Percentiles rank a stretch among this genome's conserved stretches.
Conservation (phyloP, 805 yeast species). For the Yamadazyma tumulicola region DNA sequence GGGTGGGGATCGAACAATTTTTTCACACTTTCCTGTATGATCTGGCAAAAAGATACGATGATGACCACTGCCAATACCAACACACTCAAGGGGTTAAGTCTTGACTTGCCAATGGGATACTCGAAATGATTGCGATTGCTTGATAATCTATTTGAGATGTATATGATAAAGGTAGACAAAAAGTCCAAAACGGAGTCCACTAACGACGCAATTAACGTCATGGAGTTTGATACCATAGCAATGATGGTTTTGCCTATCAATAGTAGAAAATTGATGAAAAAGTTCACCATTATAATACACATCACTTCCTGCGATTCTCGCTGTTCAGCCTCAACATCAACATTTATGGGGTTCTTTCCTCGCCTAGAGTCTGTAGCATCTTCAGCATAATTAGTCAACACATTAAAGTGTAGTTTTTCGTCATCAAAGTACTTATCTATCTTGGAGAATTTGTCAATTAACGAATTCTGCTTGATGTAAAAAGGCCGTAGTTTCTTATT, state of each 20-base stretch:
- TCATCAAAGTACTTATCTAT: conserved; percentile 68
- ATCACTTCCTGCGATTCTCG: conserved; percentile 43
- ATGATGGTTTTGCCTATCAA: conserved; percentile 60
- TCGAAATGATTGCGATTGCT: conserved; percentile 44
- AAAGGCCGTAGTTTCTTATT: conserved; percentile 32
- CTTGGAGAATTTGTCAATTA: conserved; percentile 53
- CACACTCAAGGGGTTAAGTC: conserved; percentile 77
- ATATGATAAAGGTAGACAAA: conserved; percentile 70
- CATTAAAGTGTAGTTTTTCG: conserved; percentile 57
- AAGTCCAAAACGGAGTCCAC: conserved; percentile 76
- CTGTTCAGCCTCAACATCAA: conserved; percentile 27
- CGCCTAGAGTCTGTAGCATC: conserved; percentile 12
- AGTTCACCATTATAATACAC: conserved; percentile 62
- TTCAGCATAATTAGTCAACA: conserved; percentile 53
- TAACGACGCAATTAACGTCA: conserved; percentile 74
- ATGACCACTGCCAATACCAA: conserved; percentile 69
- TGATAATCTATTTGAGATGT: conserved; percentile 52
- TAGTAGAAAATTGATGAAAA: conserved; percentile 55
- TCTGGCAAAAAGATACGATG: conserved; percentile 68
- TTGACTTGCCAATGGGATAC: conserved; percentile 69
- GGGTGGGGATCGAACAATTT: conserved; percentile 31
- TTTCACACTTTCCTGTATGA: conserved; percentile 59
- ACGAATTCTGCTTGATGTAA: conserved; percentile 58
- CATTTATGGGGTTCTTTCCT: conserved; percentile 3
- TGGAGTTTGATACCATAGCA: conserved; percentile 61